Conservation (phyloP, 2,329 filamentous ascomycete genomes). For the Clonostachys rhizophaga region DNA sequence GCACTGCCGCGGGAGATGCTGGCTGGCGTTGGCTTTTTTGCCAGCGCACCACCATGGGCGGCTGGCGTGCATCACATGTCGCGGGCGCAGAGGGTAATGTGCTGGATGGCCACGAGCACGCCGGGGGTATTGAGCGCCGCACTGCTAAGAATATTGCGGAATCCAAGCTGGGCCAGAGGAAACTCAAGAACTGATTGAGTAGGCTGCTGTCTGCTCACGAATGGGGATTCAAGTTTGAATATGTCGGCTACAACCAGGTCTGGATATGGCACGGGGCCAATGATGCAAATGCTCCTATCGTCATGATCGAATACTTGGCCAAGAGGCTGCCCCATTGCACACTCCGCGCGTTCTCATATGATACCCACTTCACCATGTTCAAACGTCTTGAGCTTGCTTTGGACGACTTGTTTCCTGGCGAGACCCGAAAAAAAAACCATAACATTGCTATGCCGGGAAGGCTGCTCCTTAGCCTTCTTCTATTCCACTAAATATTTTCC, state of each 20-base stretch:
- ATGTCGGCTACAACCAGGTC: constrained; percentile 15
- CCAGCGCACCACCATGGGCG: constrained; percentile 24
- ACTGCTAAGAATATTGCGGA: constrained; percentile 6
- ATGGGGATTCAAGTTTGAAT: constrained; percentile 21
- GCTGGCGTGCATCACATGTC: constrained; percentile 22
- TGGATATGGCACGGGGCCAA: constrained; percentile 23
- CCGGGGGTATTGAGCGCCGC: constrained; percentile 12
- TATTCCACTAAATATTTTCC: no score
- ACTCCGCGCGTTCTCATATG: constrained; percentile 23
- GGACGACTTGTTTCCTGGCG: not conserved
- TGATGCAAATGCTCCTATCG: constrained; percentile 22
- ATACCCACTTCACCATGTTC: not conserved
- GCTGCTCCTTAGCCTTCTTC: no score
- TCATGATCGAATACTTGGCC: constrained; percentile 27
- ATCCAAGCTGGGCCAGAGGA: no score
- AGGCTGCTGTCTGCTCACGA: constrained; percentile 15
- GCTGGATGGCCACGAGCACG: constrained; percentile 10
- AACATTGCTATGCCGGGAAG: no score
- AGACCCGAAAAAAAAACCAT: no score
- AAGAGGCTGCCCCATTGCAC: constrained; percentile 21
- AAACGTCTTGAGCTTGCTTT: not conserved
- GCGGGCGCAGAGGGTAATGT: constrained; percentile 8
- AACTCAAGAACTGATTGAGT: not conserved
- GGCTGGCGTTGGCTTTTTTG: constrained; percentile 27
- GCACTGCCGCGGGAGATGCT: constrained; percentile 12